Evolutionary conservation across 768 basidiomycete genomes (phyloP).

Genomic region (Lentinula aciculospora): DNA sequence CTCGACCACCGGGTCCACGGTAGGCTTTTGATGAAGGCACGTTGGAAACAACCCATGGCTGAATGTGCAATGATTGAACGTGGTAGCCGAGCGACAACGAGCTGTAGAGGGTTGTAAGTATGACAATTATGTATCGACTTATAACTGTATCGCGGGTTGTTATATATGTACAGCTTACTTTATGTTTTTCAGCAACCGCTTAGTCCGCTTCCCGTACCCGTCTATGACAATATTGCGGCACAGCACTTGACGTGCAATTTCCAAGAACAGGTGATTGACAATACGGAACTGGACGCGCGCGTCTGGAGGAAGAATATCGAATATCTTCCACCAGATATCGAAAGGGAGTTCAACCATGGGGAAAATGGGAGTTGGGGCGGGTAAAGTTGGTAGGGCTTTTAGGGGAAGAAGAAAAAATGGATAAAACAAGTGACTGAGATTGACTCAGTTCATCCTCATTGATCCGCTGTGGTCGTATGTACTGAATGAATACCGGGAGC

Average conservation of each 20-base stretch:
- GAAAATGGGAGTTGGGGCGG: neutral
- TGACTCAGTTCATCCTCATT: neutral
- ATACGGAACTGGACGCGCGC: slow-evolving; percentile 16
- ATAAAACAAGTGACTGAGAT: neutral
- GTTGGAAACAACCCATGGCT: slow-evolving; percentile 32
- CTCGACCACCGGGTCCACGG: neutral
- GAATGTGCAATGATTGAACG: slow-evolving; percentile 29
- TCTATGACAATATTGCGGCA: slow-evolving; percentile 19
- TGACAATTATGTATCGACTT: neutral
- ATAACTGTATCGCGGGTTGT: neutral
- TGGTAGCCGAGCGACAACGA: slow-evolving; percentile 21
- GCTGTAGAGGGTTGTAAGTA: slow-evolving; percentile 14
- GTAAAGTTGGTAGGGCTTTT: neutral
- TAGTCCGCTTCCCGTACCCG: slow-evolving; percentile 22
- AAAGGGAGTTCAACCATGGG: neutral
- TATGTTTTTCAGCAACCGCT: slow-evolving; percentile 18
- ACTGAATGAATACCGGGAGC: too few relatives aligned
- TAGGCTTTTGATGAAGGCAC: neutral
- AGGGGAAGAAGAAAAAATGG: neutral
- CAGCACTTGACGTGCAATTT: slow-evolving; percentile 19
- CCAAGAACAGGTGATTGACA: slow-evolving; percentile 22
- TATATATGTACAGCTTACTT: slow-evolving; percentile 21
- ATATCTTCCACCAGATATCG: slow-evolving; percentile 26
- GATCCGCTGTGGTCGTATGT: neutral
- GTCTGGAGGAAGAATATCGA: slow-evolving; percentile 18